phyloP scores from a whole-genome alignment of 2,329 filamentous ascomycete species.

The Myrmaecium sp. region DNA sequence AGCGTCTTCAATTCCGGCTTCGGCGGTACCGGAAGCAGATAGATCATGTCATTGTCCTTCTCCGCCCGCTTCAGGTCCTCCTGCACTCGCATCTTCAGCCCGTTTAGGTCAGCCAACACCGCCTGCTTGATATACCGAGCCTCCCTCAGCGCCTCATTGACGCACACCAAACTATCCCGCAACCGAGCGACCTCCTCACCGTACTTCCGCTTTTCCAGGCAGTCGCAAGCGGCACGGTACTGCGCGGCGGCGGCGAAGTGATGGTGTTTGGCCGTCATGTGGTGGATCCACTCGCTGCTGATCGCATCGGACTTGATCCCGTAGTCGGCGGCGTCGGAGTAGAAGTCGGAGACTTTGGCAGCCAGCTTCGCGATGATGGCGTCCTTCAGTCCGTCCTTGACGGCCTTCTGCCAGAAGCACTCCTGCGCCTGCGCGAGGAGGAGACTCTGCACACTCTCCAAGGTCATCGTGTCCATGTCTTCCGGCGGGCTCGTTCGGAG shows the following conservation, averaged over 20 bases:
- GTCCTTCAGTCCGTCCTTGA: slow-evolving; percentile 86
- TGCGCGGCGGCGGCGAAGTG: slow-evolving; percentile 94
- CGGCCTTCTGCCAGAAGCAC: slow-evolving; percentile 95
- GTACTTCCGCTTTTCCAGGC: slow-evolving; percentile 82
- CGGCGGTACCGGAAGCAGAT: slow-evolving; percentile 67
- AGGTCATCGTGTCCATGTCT: slow-evolving; percentile 81
- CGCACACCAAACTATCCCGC: slow-evolving; percentile 64
- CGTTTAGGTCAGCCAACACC: slow-evolving; percentile 67
- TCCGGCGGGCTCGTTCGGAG: slow-evolving; percentile 73
- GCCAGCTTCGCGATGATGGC: slow-evolving; percentile 81
- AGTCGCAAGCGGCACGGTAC: slow-evolving; percentile 78
- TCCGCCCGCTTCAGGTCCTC: slow-evolving; percentile 86
- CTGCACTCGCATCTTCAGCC: slow-evolving; percentile 62
- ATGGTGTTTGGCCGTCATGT: slow-evolving; percentile 91
- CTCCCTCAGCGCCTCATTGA: slow-evolving; percentile 75
- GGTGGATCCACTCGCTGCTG: slow-evolving; percentile 92
- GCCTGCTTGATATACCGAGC: slow-evolving; percentile 64
- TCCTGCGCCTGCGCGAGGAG: slow-evolving; percentile 89
- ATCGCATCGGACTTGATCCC: slow-evolving; percentile 80
- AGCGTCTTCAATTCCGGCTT: slow-evolving; percentile 77
- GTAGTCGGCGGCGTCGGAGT: slow-evolving; percentile 66
- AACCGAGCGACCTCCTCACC: slow-evolving; percentile 87
- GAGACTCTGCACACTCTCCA: slow-evolving; percentile 68
- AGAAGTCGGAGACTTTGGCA: slow-evolving; percentile 79
- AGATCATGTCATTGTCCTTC: slow-evolving; percentile 93